Base-by-base conservation (phyloP, 371 early-diverging fungal species). In the Syncephalastrum sp. region DNA sequence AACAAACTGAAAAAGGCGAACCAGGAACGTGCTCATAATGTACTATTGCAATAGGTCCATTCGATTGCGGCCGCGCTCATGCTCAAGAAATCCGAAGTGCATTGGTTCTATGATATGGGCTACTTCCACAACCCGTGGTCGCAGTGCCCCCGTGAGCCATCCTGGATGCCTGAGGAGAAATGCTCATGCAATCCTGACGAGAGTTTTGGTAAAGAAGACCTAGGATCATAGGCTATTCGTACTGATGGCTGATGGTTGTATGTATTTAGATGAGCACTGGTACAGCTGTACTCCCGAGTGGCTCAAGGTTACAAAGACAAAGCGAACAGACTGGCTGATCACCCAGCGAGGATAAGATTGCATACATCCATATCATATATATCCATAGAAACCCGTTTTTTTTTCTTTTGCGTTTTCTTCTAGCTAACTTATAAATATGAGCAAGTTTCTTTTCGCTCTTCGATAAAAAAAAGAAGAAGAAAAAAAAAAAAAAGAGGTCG, bases 71-170 rank as follows among this genome's bases (percentile, higher is more conserved):
- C 85, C 15, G 82, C 86, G 8, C 33, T 94, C 50, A 74, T 91
- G 59, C 70, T 90, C 47, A 69, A 77, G 19, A 75, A 85, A 57
- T 64, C 77, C 10, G 75, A 95, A 66, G 71, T 96, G 3, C 96
- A 97, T 57, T 96, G 88, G 69, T 97, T 97, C 77, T 83, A 89
- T 49, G 88, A 91, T 53, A 87, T 92, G 48, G 91, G 91, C 0
- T 93, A 93, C 64, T 76, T 78, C 46, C 93, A 93, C 64, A 84
- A 81, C 21, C 73, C 78, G 24, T 85, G 87, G 57, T 67, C 65
- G 12, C 87, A 89, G 49, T 93, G 93, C 49, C 88, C 89, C 5
- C 77, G 70, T 54, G 84, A 76, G 54, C 83, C 77, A 7, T 69
- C 63, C 2, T 68, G 81, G 58, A 23, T 56, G 56, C 64, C 63